Base-by-base conservation (phyloP, 2,329 filamentous ascomycete genomes). In the Diaporthe capsici region DNA sequence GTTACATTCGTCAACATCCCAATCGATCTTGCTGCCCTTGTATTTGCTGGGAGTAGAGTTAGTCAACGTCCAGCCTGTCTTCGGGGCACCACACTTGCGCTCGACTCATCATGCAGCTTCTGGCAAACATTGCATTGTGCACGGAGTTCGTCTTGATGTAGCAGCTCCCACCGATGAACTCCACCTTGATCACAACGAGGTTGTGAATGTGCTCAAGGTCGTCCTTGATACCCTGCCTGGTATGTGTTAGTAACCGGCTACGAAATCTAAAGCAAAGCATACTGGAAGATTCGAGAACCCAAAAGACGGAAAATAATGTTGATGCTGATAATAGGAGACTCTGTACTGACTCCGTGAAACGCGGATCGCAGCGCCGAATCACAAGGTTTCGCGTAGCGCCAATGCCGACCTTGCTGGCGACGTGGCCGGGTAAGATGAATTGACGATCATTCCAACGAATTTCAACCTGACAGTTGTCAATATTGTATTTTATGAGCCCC, bases 181-280 rank as follows among this genome's bases (percentile, higher is more conserved):
- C 84, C 60, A 97, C 85, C 58, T 89, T 89, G 80, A 97, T 87
- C 15, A 97, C 89, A 31, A 93, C 86, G 1, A 97, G 87, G 77
- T 94, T 94, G 85, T 96, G 92, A 76, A 97, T 96, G 81, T 97
- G 95, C 34, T 95, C 93, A 51, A 97, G 87, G 79, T 97, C 94
- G 6, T 92, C 88, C 15, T 93, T 91, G 77, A 97, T 91, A 22
- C 85, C 84, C 10, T 90, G 84, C 78, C 61, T 65, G 28, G 17
- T 65, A 9, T 65, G 25, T 49, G 61, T 65, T 22, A 65, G 61
- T 49, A 22, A 17, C 10, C 20, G 22, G 39, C 9, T 12, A 3
- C 10, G 17, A 22, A 15, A 31, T 7, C 17, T 28, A 12, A 65
- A 2, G 5, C 20, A 15, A n/a, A 13, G 17, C 17, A 13, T n/a